Base-by-base conservation (phyloP, 352 stramenopile genomes). In the Pelagophyceae sp. region DNA sequence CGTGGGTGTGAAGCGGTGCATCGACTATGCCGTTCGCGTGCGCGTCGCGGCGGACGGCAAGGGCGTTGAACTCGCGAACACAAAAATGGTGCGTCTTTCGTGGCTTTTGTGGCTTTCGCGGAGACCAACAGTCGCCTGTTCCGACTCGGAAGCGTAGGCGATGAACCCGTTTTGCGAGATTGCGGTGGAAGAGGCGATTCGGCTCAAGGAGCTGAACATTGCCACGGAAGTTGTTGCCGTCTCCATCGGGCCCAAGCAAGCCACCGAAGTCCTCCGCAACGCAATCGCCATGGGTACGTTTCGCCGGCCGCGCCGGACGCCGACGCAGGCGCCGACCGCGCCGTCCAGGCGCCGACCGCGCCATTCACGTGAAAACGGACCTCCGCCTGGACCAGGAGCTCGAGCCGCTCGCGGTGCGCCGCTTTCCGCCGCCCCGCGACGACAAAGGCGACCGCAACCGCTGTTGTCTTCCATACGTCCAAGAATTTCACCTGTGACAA, bases 121-220 rank as follows among this genome's bases (percentile, higher is more conserved):
- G n/a, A n/a, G n/a, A n/a, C n/a, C n/a, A n/a, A n/a, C n/a, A n/a
- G n/a, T n/a, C n/a, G n/a, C n/a, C n/a, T n/a, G n/a, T n/a, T n/a
- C n/a, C n/a, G n/a, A n/a, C n/a, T n/a, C n/a, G n/a, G 23, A 23
- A 11, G 23, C 45, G 45, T 54, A 54, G 45, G 96, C 89, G 77
- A 97, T 99, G 92, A 99, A 99, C 87, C 96, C 96, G 32, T 99
- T 99, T 87, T 99, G 96, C 83, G 96, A 98, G 82, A 98, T 98
- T 82, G 85, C 83, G 0, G 77, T 98, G 20, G 95, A 99, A 86
- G 95, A 99, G 83, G 95, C 94, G 37, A 95, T 99, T 79, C 94
- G 94, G 38, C 87, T 99, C 77, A 99, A 99, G 86, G 94, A 99
- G 86, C 93, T 95, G 84, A 23, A 40, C 3, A 77, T 91, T 45